Conservation (phyloP, 169 alveolate species). For the Babesia bigemina region DNA sequence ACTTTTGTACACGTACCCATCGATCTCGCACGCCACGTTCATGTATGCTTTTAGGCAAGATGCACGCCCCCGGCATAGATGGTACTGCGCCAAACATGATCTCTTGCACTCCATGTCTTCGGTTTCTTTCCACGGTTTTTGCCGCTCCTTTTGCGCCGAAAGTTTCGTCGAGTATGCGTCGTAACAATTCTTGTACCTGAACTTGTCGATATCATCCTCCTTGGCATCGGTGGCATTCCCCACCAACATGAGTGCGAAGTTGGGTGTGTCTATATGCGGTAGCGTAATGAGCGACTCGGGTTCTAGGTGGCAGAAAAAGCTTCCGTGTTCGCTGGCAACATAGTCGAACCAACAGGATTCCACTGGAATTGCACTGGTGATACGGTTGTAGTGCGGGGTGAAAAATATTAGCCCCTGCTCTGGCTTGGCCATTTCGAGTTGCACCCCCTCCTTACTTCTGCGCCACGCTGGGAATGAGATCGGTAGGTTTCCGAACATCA, state of each 20-base stretch:
- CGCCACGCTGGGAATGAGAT: slow-evolving; percentile 9
- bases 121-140: not conserved
- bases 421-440: not conserved
- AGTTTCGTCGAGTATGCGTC: not conserved
- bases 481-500: slow-evolving; percentile 10
- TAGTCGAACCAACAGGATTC: slow-evolving; percentile 10
- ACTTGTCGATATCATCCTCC: not conserved
- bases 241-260: slow-evolving; percentile 19
- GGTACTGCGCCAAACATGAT: not conserved
- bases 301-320: slow-evolving; percentile 12
- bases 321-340: not conserved
- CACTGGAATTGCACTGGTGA: not conserved
- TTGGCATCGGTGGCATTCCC: not conserved
- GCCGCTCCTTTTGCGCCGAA: not conserved
- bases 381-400: slow-evolving; percentile 8
- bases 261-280: not conserved
- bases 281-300: not conserved
- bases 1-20: not conserved
- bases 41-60: slow-evolving; percentile 1
- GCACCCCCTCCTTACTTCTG: not conserved
- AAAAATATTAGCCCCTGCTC: slow-evolving; percentile 2
- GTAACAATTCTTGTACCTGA: not conserved
- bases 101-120: slow-evolving; percentile 6
- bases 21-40: not conserved
- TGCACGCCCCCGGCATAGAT: not conserved